Evolutionary conservation across 2,329 filamentous ascomycete species (phyloP).

Genomic region (Cercospora sp.): DNA sequence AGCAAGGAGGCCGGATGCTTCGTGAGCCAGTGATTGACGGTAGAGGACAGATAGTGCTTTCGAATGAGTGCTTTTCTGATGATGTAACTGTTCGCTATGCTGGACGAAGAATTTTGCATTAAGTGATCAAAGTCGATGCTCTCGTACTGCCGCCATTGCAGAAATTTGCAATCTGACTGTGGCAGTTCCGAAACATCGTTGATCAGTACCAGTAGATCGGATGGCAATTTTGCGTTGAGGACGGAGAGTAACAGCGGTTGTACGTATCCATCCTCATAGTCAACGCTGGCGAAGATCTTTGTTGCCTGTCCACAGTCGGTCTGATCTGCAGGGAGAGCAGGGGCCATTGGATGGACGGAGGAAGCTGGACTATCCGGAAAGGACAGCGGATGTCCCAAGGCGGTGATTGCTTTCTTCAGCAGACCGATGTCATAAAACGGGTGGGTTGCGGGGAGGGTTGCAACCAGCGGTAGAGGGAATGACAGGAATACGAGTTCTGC

Average conservation of each 20-base stretch:
- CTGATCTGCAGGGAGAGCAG: neutral
- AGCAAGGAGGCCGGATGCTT: constrained; percentile 77
- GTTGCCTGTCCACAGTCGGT: neutral
- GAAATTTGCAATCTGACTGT: constrained; percentile 51
- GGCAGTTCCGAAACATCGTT: constrained; percentile 58
- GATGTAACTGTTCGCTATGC: constrained; percentile 83
- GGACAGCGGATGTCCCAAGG: neutral
- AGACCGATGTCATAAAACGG: neutral
- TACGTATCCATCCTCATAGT: constrained; percentile 87
- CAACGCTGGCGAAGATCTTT: constrained; percentile 67
- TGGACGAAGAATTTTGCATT: constrained; percentile 60
- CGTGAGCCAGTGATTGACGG: constrained; percentile 78
- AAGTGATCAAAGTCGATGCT: constrained; percentile 79
- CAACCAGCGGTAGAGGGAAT: neutral
- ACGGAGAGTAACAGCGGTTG: constrained; percentile 79
- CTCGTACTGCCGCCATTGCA: constrained; percentile 88
- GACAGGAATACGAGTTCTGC: neutral
- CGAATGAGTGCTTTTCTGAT: constrained; percentile 95
- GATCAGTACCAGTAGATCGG: constrained; percentile 39
- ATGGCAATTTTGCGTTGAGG: constrained; percentile 63
- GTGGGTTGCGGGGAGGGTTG: neutral
- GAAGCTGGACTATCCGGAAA: neutral
- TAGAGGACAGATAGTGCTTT: constrained; percentile 88
- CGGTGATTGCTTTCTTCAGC: neutral
- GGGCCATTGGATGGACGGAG: constrained; percentile 9